Conservation (phyloP, 2,329 filamentous ascomycete species). For the Dactylellina parvicollis region DNA sequence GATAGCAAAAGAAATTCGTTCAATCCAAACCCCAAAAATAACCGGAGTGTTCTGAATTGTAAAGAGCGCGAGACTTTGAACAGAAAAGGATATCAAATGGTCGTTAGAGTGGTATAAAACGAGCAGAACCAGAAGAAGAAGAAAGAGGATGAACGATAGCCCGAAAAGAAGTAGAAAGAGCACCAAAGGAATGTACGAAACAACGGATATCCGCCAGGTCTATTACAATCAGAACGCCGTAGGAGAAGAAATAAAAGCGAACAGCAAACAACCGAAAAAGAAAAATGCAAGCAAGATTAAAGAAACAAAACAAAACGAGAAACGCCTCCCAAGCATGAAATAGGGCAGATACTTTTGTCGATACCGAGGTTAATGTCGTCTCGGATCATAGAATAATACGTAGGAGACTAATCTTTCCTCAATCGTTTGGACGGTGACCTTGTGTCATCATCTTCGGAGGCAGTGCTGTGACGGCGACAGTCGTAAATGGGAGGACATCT, state of each 20-base stretch:
- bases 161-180: conserved; percentile 20
- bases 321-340: conserved; percentile 54
- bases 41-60: conserved; percentile 41
- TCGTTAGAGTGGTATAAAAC: conserved; percentile 51
- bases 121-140: conserved; percentile 16
- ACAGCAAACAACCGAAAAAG: conserved; percentile 15
- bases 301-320: conserved; percentile 31
- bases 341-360: conserved; percentile 45
- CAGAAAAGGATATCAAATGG: conserved; percentile 53
- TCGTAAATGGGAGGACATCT: conserved; percentile 34
- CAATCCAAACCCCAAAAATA: conserved; percentile 54
- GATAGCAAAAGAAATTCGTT: conserved; percentile 48
- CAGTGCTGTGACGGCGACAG: conserved; percentile 45
- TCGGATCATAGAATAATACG: conserved; percentile 36
- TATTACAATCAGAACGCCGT: conserved; percentile 53
- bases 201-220: conserved; percentile 50
- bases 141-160: conserved; percentile 7
- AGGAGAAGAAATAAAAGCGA: background rate
- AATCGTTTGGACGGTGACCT: conserved; percentile 40
- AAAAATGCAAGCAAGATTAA: conserved; percentile 4
- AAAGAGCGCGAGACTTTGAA: conserved; percentile 32
- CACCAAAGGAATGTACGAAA: conserved; percentile 54
- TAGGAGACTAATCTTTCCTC: conserved; percentile 39
- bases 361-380: conserved; percentile 2
- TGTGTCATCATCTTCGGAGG: conserved; percentile 49